phyloP scores from a whole-genome alignment of 176 grass and related monocot genomes.

The Zea mays region DNA sequence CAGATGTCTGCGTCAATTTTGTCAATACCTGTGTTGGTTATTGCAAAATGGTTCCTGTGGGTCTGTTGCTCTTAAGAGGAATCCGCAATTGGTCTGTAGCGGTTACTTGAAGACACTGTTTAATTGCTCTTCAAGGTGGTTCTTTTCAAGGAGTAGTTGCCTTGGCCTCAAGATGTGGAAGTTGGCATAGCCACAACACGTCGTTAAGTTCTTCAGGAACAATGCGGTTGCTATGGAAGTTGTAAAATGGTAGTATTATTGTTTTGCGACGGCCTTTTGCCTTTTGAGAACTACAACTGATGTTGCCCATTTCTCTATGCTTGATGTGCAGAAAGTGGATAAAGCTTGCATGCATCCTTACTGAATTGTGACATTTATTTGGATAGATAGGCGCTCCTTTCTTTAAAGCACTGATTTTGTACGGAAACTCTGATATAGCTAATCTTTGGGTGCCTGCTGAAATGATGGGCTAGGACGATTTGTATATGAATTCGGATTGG shows the following conservation, averaged over 20 bases:
- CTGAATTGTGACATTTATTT: neutral
- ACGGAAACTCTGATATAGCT: too few relatives aligned
- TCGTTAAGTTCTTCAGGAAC: conserved; percentile 4
- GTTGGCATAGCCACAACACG: neutral
- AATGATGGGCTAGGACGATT: too few relatives aligned
- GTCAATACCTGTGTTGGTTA: neutral
- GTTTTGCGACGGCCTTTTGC: conserved; percentile 6
- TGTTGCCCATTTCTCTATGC: neutral
- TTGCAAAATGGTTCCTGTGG: conserved; percentile 16
- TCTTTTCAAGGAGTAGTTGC: conserved; percentile 20
- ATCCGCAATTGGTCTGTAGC: neutral
- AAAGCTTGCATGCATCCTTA: neutral
- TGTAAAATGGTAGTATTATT: conserved; percentile 20
- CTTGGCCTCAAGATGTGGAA: conserved; percentile 10
- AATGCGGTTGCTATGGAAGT: neutral
- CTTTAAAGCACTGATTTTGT: too few relatives aligned
- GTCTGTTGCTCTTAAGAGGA: neutral
- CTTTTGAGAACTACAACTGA: neutral
- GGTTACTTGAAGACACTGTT: conserved; percentile 37
- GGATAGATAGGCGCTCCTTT: neutral
- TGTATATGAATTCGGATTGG: too few relatives aligned
- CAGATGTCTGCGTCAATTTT: conserved; percentile 21
- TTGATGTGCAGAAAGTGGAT: neutral
- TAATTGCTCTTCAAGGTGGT: conserved; percentile 41
- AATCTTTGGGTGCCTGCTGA: too few relatives aligned